Conservation (phyloP, 257 asterid genomes). For the Leonotis leonurus region DNA sequence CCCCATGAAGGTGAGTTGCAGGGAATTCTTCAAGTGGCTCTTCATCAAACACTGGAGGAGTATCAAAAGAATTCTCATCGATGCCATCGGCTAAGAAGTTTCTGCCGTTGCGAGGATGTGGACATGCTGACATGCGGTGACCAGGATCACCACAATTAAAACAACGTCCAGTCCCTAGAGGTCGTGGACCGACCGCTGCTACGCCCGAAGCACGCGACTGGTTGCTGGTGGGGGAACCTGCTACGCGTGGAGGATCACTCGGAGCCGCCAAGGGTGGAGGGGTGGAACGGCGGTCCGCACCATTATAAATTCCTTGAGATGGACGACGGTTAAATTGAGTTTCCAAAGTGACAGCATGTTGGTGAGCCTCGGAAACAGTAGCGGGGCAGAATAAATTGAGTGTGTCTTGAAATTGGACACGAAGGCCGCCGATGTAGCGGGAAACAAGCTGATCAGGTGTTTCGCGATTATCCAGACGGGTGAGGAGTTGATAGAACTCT, state of each 20-base stretch:
- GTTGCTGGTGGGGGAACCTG: background rate
- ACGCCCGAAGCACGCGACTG: background rate
- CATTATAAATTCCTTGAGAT: background rate
- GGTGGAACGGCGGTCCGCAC: background rate
- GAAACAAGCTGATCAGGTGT: background rate
- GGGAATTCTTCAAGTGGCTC: background rate
- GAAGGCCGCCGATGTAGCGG: background rate
- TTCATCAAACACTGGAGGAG: background rate
- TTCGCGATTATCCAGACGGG: background rate
- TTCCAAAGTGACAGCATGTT: background rate
- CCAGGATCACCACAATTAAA: background rate
- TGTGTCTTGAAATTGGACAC: background rate
- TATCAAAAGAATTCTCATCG: background rate
- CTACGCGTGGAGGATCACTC: background rate
- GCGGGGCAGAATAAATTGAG: background rate
- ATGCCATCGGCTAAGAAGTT: background rate
- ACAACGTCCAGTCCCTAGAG: background rate
- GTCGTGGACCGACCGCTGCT: background rate
- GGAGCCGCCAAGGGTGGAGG: too few relatives aligned
- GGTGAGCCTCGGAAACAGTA: background rate
- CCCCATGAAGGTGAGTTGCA: background rate
- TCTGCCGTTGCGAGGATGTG: background rate
- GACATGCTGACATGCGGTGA: background rate
- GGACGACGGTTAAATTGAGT: background rate
- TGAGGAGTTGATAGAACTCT: background rate